Conservation (phyloP, 2,329 filamentous ascomycete species). For the Colletotrichum scovillei region DNA sequence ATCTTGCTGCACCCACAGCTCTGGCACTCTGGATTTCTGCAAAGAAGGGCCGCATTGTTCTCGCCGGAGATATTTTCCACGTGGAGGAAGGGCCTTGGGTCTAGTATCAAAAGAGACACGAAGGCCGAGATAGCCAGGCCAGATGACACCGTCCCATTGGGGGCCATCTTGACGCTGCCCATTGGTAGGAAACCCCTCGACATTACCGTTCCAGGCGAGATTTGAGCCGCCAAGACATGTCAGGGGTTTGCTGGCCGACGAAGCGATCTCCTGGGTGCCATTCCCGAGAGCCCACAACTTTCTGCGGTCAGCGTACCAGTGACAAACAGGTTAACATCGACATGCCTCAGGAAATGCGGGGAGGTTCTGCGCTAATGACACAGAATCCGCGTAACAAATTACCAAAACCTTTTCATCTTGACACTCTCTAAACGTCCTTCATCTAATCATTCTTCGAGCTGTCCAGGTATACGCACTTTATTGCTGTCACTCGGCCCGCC, state of each 20-base stretch:
- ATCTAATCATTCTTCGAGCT: background rate
- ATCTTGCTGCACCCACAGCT: background rate
- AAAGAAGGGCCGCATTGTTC: background rate
- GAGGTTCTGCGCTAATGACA: slow-evolving; percentile 14
- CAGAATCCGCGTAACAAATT: background rate
- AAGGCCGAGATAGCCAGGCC: slow-evolving; percentile 16
- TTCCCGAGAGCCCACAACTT: background rate
- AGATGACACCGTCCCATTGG: background rate
- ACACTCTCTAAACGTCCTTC: background rate
- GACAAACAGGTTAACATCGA: background rate
- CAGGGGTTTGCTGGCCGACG: background rate
- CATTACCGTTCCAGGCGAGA: background rate
- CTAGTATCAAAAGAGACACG: slow-evolving; percentile 20
- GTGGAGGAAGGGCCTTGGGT: slow-evolving; percentile 15
- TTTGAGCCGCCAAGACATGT: slow-evolving; percentile 2
- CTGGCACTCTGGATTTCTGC: background rate
- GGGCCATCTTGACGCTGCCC: background rate
- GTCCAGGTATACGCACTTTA: background rate
- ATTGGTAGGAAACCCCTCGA: background rate
- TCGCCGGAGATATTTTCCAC: slow-evolving; percentile 19
- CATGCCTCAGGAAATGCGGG: slow-evolving; percentile 4
- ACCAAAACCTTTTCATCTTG: background rate
- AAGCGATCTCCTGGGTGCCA: slow-evolving; percentile 3
- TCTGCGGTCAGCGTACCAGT: background rate
- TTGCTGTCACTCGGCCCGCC: background rate